Evolutionary conservation across 345 rosid genomes (phyloP).

Genomic region (Raphanus raphanistrum): DNA sequence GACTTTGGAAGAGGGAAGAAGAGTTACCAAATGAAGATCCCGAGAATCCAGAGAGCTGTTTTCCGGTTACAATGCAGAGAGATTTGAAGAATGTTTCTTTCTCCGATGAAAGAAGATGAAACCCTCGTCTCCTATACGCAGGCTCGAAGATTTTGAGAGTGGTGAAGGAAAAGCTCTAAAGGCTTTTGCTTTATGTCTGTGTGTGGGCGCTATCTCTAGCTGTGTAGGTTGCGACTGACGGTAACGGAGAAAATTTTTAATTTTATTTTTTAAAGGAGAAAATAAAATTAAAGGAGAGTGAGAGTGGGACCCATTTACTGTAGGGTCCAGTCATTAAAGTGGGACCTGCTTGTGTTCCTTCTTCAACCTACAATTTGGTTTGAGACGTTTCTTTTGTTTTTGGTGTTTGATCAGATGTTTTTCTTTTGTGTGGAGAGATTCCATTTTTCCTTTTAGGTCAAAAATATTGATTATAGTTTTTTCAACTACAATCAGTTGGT

Average conservation of each 20-base stretch:
- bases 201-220: constrained; percentile 28
- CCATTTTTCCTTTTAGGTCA: not conserved
- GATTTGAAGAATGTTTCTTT: not conserved
- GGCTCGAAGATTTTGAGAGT: constrained; percentile 30
- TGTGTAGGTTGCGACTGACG: constrained; percentile 29
- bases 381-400: not conserved
- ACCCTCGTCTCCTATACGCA: not conserved
- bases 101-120: not conserved
- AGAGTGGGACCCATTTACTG: not conserved
- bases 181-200: constrained; percentile 39
- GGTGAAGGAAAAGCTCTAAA: not conserved
- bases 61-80: constrained; percentile 34
- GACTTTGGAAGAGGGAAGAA: not conserved
- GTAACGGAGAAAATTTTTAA: constrained; percentile 26
- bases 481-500: not conserved
- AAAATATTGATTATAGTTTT: not conserved
- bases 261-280: not conserved
- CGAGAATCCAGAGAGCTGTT: not conserved
- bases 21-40: constrained; percentile 2
- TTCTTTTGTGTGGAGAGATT: not conserved
- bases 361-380: constrained; percentile 35
- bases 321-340: constrained; percentile 36
- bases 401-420: constrained; percentile 12
- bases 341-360: constrained; percentile 50
- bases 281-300: not conserved